A percentile compares a stretch with the other conserved stretches of the same genome.
Evolutionary conservation across 73 alveolate species (phyloP).

Genomic region (Urostyla sp.): DNA sequence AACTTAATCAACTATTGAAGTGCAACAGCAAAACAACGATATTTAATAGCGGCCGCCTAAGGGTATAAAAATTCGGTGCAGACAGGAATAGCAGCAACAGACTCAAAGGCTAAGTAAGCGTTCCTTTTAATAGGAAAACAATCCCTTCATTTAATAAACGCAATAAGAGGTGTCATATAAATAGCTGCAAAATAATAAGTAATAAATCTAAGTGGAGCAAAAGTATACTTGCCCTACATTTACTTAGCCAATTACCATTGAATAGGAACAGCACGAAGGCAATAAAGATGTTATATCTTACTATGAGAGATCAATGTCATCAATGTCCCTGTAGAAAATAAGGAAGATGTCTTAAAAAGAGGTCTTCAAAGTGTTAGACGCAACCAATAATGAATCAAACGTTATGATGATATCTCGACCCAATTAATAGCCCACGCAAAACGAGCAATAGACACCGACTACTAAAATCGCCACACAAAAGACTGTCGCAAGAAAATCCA

Average conservation of each 20-base stretch:
- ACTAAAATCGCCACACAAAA: no score
- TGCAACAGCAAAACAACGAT: no score
- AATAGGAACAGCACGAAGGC: background rate
- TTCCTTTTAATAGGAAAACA: background rate
- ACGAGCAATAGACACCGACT: no score
- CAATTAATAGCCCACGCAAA: slow-evolving; percentile 11
- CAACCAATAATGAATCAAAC: background rate
- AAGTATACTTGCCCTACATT: no score
- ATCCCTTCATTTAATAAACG: background rate
- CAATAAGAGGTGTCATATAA: background rate
- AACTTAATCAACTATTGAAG: no score
- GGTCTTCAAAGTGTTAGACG: background rate
- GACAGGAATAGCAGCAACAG: background rate
- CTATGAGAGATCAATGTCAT: slow-evolving; percentile 9
- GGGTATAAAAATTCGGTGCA: background rate
- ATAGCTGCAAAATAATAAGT: background rate
- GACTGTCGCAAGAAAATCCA: background rate
- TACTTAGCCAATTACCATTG: slow-evolving; percentile 3
- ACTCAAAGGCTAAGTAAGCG: slow-evolving; percentile 18
- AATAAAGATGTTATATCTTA: slow-evolving; percentile 14
- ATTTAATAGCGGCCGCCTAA: no score
- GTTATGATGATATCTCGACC: slow-evolving; percentile 14
- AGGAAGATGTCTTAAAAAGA: slow-evolving; percentile 44
- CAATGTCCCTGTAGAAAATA: background rate
- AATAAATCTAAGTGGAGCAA: background rate